Base-by-base conservation (phyloP, 2,329 filamentous ascomycete genomes). In the Clonostachys rosea region DNA sequence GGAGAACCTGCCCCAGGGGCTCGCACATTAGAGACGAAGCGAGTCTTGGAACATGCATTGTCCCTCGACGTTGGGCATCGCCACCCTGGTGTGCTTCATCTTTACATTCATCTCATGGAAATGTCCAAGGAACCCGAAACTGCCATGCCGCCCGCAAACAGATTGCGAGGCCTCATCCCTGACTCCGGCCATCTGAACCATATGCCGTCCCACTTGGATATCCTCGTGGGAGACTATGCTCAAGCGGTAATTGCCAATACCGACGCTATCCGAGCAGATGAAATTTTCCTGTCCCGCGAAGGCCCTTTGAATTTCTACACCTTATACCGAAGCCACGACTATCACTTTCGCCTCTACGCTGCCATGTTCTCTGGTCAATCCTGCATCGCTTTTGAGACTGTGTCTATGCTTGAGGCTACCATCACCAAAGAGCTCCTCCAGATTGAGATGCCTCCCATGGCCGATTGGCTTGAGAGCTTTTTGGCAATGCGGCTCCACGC, bases 31-130 rank as follows among this genome's bases (percentile, higher is more conserved):
- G 53, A 56, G 44, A 54, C 51, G 36, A 49, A 52, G 35, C 47
- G 49, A 11, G 46, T 55, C 6, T 48, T 56, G 45, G 47, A 43
- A 4, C 40, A 44, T 24, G 40, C 44, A 34, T 17, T 49, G 34
- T 42, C 43, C 16, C 56, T 57, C 2, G 49, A 55, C 0, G 59
- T 56, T 5, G 66, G 59, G 17, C 50, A 70, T 5, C 54, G 67
- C 7, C 88, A 94, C 56, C 83, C 87, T 0, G 87, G 87, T 0
- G 63, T 91, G 1, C 69, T 90, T 6, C 87, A 91, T 60, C 66
- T 89, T 34, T 91, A 91, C 61, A 87, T 90, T 37, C 86, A 90
- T 55, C 75, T 89, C 5, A 86, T 89, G 73, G 87, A 91, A 58
- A 89, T 89, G 86, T 89, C 86, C 0, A 67, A 71, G 0, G 74